phyloP scores from a whole-genome alignment of 192 early-diverging fungal genomes.

The Coemansia erecta region DNA sequence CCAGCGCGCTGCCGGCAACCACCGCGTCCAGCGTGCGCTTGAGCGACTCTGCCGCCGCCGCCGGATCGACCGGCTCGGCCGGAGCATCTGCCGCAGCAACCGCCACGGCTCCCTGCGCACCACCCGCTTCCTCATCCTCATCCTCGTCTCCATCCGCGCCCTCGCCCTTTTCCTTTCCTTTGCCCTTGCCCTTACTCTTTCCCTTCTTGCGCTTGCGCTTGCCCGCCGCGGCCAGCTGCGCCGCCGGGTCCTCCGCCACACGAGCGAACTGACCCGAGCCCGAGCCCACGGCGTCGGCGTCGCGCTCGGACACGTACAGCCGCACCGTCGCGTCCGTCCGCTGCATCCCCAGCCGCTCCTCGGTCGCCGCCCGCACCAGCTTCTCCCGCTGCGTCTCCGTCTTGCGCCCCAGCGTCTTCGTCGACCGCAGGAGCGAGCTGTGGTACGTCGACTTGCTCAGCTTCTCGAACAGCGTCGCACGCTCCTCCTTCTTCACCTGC shows the following conservation, averaged over 20 bases:
- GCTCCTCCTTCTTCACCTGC: slow-evolving; percentile 79
- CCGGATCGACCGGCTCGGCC: background rate
- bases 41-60: background rate
- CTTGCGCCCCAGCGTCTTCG: slow-evolving; percentile 61
- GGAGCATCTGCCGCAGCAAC: background rate
- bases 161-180: slow-evolving; percentile 43
- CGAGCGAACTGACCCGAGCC: slow-evolving; percentile 16
- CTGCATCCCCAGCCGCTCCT: slow-evolving; percentile 63
- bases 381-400: slow-evolving; percentile 68
- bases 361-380: slow-evolving; percentile 62
- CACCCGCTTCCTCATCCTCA: slow-evolving; percentile 13
- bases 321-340: slow-evolving; percentile 59
- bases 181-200: slow-evolving; percentile 18
- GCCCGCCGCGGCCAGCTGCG: background rate
- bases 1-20: slow-evolving; percentile 38
- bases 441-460: slow-evolving; percentile 65
- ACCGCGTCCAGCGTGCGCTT: slow-evolving; percentile 23
- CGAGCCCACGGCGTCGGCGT: slow-evolving; percentile 40
- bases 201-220: slow-evolving; percentile 10
- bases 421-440: slow-evolving; percentile 67
- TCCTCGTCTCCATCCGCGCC: slow-evolving; percentile 56
- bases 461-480: slow-evolving; percentile 64
- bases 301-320: slow-evolving; percentile 57
- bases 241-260: background rate
- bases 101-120: too few relatives aligned